Conservation (phyloP, 805 yeast genomes). For the Debaryomyces castellii region DNA sequence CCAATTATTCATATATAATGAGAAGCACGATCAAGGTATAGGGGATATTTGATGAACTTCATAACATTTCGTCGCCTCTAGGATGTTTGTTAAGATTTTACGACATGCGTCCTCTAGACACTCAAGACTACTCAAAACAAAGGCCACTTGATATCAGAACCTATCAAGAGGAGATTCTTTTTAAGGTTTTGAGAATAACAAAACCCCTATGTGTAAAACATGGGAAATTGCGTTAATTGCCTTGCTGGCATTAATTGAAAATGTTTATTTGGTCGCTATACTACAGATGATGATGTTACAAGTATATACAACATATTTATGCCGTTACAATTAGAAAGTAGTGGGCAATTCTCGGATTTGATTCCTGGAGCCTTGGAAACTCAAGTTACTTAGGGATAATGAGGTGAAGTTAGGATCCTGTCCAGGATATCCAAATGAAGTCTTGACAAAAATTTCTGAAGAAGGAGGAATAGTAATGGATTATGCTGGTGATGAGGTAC, state of each 20-base stretch:
- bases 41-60: too few relatives aligned
- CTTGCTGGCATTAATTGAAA: too few relatives aligned
- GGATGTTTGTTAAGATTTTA: not conserved
- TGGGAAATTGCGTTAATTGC: too few relatives aligned
- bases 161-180: not conserved
- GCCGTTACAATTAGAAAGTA: conserved; percentile 1
- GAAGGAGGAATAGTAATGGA: not conserved
- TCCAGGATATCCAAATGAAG: not conserved
- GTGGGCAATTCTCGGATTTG: not conserved
- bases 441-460: not conserved
- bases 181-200: too few relatives aligned
- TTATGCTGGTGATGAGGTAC: not conserved
- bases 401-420: not conserved
- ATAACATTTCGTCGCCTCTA: too few relatives aligned
- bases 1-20: too few relatives aligned
- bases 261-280: not conserved
- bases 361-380: not conserved
- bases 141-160: not conserved
- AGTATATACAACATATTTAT: conserved; percentile 1
- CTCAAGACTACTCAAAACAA: not conserved
- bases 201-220: too few relatives aligned
- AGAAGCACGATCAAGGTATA: too few relatives aligned
- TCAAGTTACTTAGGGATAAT: not conserved
- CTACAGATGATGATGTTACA: conserved; percentile 1
- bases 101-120: not conserved